A percentile compares a stretch with the other conserved stretches of the same genome.
phyloP scores from a whole-genome alignment of 345 rosid species.

The Acer negundo region DNA sequence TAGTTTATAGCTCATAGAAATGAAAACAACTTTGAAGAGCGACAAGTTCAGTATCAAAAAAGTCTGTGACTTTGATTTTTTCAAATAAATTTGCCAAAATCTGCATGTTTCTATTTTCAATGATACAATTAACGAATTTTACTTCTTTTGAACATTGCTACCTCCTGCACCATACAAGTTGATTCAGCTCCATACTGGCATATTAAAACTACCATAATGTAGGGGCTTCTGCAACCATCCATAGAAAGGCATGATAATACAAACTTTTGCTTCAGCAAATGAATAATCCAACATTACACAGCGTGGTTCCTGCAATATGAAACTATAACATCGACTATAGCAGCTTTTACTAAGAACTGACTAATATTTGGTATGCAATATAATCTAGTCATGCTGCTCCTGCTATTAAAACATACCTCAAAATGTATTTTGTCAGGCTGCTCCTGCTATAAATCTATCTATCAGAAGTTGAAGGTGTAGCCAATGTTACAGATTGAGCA shows the following conservation, averaged over 20 bases:
- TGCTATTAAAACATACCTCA: slow-evolving; percentile 26
- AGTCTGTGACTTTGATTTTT: too few species aligned
- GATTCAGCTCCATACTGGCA: slow-evolving; percentile 22
- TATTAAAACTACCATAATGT: neutral
- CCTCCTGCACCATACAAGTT: neutral
- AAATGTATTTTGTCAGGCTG: slow-evolving; percentile 10
- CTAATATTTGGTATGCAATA: neutral
- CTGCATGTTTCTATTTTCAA: slow-evolving; percentile 4
- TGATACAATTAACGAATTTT: slow-evolving; percentile 5
- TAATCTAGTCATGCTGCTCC: slow-evolving; percentile 19
- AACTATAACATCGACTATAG: neutral
- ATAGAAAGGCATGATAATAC: neutral
- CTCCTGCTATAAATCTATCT: slow-evolving; percentile 17
- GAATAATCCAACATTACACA: neutral
- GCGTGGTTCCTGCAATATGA: slow-evolving; percentile 4
- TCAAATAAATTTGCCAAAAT: too few species aligned
- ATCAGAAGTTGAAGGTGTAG: slow-evolving; percentile 35
- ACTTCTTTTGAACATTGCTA: slow-evolving; percentile 7
- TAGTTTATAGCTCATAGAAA: too few species aligned
- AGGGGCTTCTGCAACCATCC: slow-evolving; percentile 20
- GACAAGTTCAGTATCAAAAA: too few species aligned
- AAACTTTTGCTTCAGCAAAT: slow-evolving; percentile 1
- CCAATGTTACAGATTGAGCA: slow-evolving; percentile 48
- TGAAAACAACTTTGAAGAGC: too few species aligned
- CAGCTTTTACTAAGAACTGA: neutral